These are phyloP conservation scores for Cladorrhinum samala DNA, from an alignment of 495 filamentous ascomycete genomes.

Conservation along the genomic window DNA sequence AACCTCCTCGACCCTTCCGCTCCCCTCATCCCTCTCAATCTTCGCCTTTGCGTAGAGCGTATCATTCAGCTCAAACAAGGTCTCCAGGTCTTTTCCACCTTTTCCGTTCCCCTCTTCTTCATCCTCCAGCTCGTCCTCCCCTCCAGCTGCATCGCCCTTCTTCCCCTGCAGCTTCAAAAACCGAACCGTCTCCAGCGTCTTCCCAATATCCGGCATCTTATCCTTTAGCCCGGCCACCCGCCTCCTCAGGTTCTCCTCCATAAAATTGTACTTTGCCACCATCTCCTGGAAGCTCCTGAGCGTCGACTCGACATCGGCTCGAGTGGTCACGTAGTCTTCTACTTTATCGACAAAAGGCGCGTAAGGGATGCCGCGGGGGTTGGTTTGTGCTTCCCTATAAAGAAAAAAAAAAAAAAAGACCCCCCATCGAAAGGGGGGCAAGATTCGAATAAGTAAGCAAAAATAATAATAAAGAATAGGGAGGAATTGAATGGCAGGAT, in stretches of 20 bases:
- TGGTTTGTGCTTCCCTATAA: conserved; percentile 52
- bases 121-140: background rate
- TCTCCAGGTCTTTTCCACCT: conserved; percentile 62
- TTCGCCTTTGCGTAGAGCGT: conserved; percentile 86
- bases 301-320: conserved; percentile 82
- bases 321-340: conserved; percentile 83
- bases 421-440: too few species aligned
- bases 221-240: conserved; percentile 79
- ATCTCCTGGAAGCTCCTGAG: conserved; percentile 95
- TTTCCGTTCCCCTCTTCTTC: conserved; percentile 30
- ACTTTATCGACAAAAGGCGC: conserved; percentile 97
- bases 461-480: background rate
- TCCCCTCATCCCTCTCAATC: too few species aligned
- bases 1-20: conserved; percentile 82
- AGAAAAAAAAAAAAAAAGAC: too few species aligned
- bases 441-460: background rate
- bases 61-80: conserved; percentile 93
- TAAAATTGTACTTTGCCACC: conserved; percentile 99
- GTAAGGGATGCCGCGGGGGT: conserved; percentile 87
- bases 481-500: too few species aligned
- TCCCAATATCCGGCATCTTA: conserved; percentile 95
- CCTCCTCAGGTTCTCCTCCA: conserved; percentile 88
- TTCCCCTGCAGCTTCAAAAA: conserved; percentile 64
- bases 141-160: too few species aligned
- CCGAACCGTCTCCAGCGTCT: conserved; percentile 88